Percentiles rank a stretch among this genome's conserved stretches.
These are phyloP conservation scores for Pseudonitzschia multistriata DNA, from an alignment of 108 stramenopile species.

Conservation along the genomic window DNA sequence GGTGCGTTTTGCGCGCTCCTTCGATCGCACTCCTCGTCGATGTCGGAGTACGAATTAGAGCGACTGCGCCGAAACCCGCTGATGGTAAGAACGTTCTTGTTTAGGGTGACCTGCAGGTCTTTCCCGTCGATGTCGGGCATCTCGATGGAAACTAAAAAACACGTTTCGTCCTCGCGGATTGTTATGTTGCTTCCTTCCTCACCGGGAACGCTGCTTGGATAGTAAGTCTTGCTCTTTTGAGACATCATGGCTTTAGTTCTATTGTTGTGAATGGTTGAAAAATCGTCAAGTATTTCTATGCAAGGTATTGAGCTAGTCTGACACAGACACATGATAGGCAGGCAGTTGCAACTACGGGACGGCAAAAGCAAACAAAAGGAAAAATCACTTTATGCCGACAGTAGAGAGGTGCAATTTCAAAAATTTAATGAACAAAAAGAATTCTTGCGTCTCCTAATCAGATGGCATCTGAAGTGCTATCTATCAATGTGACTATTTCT, in stretches of 20 bases:
- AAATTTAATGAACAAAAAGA: too few species aligned
- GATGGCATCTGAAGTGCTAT: too few species aligned
- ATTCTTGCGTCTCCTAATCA: too few species aligned
- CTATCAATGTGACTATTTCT: too few species aligned
- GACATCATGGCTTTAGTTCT: neutral
- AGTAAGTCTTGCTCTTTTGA: neutral
- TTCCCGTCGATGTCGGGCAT: constrained; percentile 19
- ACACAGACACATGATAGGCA: neutral
- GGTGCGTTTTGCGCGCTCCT: neutral
- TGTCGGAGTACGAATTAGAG: neutral
- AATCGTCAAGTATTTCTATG: neutral
- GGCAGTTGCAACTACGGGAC: neutral
- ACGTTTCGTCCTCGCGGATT: constrained; percentile 28
- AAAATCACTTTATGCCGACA: neutral
- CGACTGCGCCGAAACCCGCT: constrained; percentile 13
- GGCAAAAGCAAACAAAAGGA: neutral
- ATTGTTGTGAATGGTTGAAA: neutral
- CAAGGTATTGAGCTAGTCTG: neutral
- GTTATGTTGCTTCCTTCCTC: neutral
- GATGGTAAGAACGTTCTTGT: constrained; percentile 7
- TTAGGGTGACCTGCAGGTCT: constrained; percentile 12
- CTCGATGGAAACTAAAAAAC: constrained; percentile 18
- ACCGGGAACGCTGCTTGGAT: neutral
- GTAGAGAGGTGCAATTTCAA: too few species aligned
- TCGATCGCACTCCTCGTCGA: neutral